Conservation (phyloP, 176 grass and related monocot species). For the Aegilops longissima region DNA sequence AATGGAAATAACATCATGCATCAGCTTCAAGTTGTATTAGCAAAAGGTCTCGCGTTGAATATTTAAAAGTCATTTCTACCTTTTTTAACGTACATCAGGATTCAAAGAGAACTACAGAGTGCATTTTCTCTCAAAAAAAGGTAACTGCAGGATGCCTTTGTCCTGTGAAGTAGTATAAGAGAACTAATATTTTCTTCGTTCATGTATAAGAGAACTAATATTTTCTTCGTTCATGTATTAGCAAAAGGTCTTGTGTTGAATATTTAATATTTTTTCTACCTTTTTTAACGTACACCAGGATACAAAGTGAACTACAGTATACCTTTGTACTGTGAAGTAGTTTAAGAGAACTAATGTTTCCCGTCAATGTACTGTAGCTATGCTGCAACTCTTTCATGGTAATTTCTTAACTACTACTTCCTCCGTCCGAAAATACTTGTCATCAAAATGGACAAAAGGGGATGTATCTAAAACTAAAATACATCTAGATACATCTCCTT, state of each 20-base stretch:
- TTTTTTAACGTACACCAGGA: background rate
- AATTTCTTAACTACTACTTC: background rate
- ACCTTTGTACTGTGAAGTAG: background rate
- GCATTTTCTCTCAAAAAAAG: background rate
- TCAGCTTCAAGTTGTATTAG: background rate
- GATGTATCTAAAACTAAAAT: too few species aligned
- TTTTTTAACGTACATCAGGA: background rate
- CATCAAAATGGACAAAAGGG: too few species aligned
- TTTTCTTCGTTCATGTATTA: background rate
- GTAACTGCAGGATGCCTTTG: background rate
- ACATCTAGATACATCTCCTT: too few species aligned
- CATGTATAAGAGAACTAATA: background rate
- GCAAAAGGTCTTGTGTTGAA: background rate
- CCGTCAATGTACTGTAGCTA: background rate
- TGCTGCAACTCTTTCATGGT: slow-evolving; percentile 9
- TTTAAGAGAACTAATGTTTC: background rate
- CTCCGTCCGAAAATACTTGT: too few species aligned
- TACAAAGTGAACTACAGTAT: background rate
- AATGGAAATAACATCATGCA: background rate
- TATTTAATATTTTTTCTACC: background rate
- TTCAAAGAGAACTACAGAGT: background rate
- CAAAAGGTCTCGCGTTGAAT: background rate
- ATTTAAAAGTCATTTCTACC: background rate
- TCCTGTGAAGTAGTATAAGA: background rate
- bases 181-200: background rate